phyloP scores from a whole-genome alignment of 2,329 filamentous ascomycete species.

The Alternaria metachromatica region DNA sequence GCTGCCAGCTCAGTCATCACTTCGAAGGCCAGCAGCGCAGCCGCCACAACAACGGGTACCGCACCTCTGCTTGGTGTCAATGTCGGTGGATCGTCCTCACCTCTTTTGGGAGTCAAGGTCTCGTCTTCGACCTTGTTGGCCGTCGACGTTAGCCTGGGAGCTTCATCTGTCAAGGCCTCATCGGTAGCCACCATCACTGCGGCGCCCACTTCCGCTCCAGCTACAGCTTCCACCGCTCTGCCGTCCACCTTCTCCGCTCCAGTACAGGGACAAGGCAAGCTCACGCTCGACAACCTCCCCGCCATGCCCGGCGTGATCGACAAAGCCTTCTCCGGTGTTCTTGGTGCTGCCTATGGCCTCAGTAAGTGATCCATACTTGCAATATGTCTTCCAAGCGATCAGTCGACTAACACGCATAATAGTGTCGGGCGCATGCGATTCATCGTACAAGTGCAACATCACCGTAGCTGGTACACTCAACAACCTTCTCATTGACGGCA shows the following conservation, averaged over 20 bases:
- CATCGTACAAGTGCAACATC: neutral
- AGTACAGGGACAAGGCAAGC: neutral
- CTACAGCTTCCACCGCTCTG: neutral
- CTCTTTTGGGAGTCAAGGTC: neutral
- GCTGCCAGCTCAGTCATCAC: neutral
- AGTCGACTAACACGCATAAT: neutral
- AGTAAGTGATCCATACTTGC: neutral
- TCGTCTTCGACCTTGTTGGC: neutral
- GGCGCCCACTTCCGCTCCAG: neutral
- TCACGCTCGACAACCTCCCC: neutral
- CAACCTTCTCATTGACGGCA: neutral
- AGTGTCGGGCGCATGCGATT: neutral
- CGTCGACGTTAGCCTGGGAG: neutral
- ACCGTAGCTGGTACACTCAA: neutral
- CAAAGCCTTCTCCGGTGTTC: neutral
- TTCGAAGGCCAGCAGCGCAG: neutral
- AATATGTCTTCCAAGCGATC: too few species aligned
- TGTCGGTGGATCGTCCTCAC: neutral
- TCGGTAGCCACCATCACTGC: neutral
- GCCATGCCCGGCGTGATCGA: neutral
- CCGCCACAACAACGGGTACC: neutral
- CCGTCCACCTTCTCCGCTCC: neutral
- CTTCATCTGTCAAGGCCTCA: neutral
- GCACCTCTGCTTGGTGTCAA: neutral
- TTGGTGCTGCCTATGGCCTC: neutral